Evolutionary conservation across 805 yeast genomes (phyloP), one percentile per base, ranked within the genome.

Genomic region (Pichia nanzhaoensis): DNA sequence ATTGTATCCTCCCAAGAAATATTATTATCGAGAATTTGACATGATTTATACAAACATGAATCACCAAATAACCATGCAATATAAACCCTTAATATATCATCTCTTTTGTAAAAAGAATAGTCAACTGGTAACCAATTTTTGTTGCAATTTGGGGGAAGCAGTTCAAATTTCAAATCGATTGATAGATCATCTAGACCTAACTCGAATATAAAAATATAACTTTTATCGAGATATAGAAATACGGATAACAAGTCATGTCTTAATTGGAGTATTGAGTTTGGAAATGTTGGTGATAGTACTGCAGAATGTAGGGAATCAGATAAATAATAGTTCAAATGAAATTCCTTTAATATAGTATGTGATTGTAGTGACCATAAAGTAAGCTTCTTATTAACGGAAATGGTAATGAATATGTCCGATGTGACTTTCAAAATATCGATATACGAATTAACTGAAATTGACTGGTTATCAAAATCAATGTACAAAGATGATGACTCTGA

Each of bases 291-390:
- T 28, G 53, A 51, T 45, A 58, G 27, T 45, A 49, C 16, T 27
- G 48, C 48, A 38, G 52, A 52, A 34, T 50, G 55, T 17, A 51
- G 44, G n/a, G 49, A 51, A 7, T 51, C 44, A 2, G 61, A 55
- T 18, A 64, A 42, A 37, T 38, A 51, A 14, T 53, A 50, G 33
- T 56, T 57, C 20, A 64, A 24, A 19, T 51, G 48, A 24, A 49
- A 42, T 36, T 57, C 61, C 21, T 47, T 46, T 2, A 58, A 16
- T 13, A 54, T 27, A 7, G 45, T 34, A 39, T 67, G 71, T 2
- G 67, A 53, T 0, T 56, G 50, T 3, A 82, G 54, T 24, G 78
- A 71, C 90, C 93, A 86, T 18, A 84, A 51, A 49, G 78, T 75
- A 31, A 86, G 52, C 4, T 59, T 60, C 53, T 75, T 75, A 54